Evolutionary conservation across 352 stramenopile genomes (phyloP).

Genomic region (Hyphochytrium catenoides): DNA sequence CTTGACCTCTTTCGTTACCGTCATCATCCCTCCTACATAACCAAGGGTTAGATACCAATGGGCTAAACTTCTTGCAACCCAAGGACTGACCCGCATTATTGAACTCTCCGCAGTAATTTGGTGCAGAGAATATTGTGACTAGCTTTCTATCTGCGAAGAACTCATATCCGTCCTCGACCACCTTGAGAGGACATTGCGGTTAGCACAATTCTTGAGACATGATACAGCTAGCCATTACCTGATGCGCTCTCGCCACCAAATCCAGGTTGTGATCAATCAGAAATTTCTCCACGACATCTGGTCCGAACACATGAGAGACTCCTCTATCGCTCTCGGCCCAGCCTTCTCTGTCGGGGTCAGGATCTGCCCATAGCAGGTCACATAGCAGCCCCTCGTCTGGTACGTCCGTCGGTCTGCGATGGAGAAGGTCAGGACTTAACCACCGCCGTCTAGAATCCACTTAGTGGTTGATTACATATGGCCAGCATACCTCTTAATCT

Average conservation of each 20-base stretch:
- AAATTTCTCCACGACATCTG: constrained; percentile 92
- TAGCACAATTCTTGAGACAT: constrained; percentile 1
- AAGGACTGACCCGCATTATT: constrained; percentile 94
- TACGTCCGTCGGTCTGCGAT: constrained; percentile 43
- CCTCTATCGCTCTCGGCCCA: constrained; percentile 91
- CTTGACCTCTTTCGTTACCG: constrained; percentile 80
- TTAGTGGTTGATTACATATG: too few species aligned
- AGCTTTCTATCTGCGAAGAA: constrained; percentile 96
- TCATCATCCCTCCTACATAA: constrained; percentile 52
- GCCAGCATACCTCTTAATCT: too few species aligned
- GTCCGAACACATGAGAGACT: constrained; percentile 95
- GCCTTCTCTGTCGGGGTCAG: constrained; percentile 55
- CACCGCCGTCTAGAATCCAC: too few species aligned
- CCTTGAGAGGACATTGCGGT: constrained; percentile 10
- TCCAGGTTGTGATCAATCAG: constrained; percentile 88
- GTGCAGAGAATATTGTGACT: constrained; percentile 97
- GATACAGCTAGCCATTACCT: constrained; percentile 24
- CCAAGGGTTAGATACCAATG: too few species aligned
- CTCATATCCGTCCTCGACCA: constrained; percentile 99
- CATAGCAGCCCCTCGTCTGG: constrained; percentile 56
- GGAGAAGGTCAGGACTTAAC: too few species aligned
- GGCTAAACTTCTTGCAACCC: too few species aligned
- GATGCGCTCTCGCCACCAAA: constrained; percentile 90
- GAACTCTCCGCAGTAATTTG: constrained; percentile 99
- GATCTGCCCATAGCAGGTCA: constrained; percentile 63